phyloP scores from a whole-genome alignment of 2,329 filamentous ascomycete species.

The Aspergillus awamori region DNA sequence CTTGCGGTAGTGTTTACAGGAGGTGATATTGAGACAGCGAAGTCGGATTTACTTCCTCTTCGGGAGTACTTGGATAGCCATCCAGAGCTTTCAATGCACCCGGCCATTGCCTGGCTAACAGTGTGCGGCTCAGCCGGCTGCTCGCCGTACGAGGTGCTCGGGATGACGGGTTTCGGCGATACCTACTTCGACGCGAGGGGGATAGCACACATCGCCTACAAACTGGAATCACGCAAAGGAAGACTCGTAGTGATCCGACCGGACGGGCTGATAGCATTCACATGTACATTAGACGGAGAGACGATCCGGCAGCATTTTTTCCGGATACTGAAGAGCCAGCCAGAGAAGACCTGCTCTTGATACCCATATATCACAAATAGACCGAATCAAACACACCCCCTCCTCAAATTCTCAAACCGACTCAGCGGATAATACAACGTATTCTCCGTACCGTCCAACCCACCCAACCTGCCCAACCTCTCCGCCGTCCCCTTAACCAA shows the following conservation, averaged over 20 bases:
- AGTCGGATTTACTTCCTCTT: not conserved
- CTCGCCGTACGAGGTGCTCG: slow-evolving; percentile 12
- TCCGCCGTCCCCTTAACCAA: slow-evolving; percentile 50
- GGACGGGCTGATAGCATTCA: slow-evolving; percentile 8
- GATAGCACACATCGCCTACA: not conserved
- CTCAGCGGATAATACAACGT: slow-evolving; percentile 55
- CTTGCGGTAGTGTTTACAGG: not conserved
- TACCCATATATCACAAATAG: not conserved
- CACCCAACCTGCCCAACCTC: slow-evolving; percentile 30
- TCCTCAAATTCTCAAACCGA: slow-evolving; percentile 53
- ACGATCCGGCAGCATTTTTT: slow-evolving; percentile 5
- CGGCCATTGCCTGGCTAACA: slow-evolving; percentile 9
- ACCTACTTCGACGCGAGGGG: slow-evolving; percentile 3
- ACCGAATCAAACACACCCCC: not conserved
- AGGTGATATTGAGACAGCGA: not conserved
- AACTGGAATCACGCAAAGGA: not conserved
- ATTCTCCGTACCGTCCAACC: slow-evolving; percentile 53
- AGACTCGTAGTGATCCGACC: slow-evolving; percentile 9
- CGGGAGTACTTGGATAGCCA: not conserved
- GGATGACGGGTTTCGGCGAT: slow-evolving; percentile 3
- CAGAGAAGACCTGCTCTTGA: not conserved
- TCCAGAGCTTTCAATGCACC: not conserved
- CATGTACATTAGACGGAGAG: not conserved
- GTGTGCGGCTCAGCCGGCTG: not conserved
- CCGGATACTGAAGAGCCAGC: not conserved